phyloP scores from a whole-genome alignment of 768 basidiomycete species.

The Ephemerocybe angulata region DNA sequence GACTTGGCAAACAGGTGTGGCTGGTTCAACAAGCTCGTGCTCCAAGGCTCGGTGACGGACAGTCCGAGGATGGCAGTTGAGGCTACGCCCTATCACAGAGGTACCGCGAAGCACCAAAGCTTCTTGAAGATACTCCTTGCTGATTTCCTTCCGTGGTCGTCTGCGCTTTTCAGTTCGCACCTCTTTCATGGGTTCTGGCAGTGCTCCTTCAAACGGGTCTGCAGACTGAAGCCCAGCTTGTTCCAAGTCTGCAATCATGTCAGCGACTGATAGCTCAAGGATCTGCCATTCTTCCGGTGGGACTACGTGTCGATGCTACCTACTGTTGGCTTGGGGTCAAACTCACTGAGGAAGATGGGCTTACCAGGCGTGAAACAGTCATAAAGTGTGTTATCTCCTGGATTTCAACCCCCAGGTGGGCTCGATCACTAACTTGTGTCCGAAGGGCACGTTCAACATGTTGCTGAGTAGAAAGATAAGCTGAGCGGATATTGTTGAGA shows the following conservation, averaged over 20 bases:
- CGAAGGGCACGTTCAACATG: constrained; percentile 12
- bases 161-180: constrained; percentile 14
- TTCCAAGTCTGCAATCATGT: constrained; percentile 16
- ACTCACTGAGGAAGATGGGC: not conserved
- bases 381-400: not conserved
- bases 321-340: not conserved
- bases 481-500: constrained; percentile 13
- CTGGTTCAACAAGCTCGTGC: not conserved
- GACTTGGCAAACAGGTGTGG: not conserved
- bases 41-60: not conserved
- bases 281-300: constrained; percentile 11
- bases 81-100: not conserved
- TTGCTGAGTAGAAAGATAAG: constrained; percentile 10
- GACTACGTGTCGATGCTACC: constrained; percentile 7
- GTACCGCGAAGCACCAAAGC: not conserved
- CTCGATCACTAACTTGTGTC: constrained; percentile 16
- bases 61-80: not conserved
- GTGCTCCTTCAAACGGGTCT: constrained; percentile 9
- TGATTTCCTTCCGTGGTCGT: constrained; percentile 12
- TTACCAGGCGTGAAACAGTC: not conserved
- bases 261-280: constrained; percentile 11
- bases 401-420: constrained; percentile 6
- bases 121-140: not conserved
- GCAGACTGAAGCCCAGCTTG: constrained; percentile 9
- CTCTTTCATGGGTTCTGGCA: not conserved